These are phyloP conservation scores for Metschnikowia dekortorum DNA, from an alignment of 805 yeast species.

Conservation along the genomic window DNA sequence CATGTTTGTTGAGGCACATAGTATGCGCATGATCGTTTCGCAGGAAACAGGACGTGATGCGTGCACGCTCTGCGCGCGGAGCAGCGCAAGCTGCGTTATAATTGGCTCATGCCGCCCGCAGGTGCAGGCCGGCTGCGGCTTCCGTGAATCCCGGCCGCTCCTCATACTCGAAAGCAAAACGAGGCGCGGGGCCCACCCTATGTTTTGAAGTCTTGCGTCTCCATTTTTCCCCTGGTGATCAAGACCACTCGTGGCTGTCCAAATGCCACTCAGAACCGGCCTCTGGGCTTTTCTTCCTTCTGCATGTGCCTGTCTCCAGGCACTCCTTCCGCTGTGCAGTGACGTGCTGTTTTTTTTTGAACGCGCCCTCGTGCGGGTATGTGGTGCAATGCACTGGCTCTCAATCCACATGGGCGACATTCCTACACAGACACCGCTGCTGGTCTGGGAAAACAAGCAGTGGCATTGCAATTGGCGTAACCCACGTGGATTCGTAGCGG, in stretches of 20 bases:
- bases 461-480: not conserved
- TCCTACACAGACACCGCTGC: not conserved
- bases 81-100: not conserved
- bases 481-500: not conserved
- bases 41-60: slow-evolving; percentile 10
- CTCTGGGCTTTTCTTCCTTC: not conserved
- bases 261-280: not conserved
- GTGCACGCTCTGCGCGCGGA: slow-evolving; percentile 3
- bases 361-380: slow-evolving; percentile 5
- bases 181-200: not conserved
- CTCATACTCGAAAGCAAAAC: not conserved
- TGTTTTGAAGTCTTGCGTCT: no score
- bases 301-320: slow-evolving; percentile 1
- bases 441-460: no score
- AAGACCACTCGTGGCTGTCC: no score
- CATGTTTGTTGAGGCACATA: slow-evolving; percentile 15
- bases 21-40: slow-evolving; percentile 13
- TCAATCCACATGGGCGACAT: not conserved
- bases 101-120: slow-evolving; percentile 1
- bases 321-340: slow-evolving; percentile 5
- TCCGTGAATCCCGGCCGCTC: not conserved
- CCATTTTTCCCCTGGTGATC: no score
- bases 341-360: slow-evolving; percentile 4
- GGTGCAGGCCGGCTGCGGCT: slow-evolving; percentile 1
- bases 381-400: slow-evolving; percentile 3